Evolutionary conservation across 2,329 filamentous ascomycete genomes (phyloP).

Genomic region (Scleromitrula shiraiana): DNA sequence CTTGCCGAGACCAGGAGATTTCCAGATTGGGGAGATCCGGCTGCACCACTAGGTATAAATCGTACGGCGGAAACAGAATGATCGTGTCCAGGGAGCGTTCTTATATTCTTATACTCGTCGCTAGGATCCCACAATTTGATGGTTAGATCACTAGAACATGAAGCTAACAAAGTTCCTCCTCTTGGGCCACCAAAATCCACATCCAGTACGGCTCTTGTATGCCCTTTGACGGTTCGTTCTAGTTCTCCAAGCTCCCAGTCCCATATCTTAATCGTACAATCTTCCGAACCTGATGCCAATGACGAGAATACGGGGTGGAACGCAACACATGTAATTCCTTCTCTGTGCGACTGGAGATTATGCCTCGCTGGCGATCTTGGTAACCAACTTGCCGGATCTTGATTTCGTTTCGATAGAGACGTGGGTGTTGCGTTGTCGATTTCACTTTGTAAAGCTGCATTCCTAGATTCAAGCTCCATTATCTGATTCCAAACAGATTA

Average conservation of each 20-base stretch:
- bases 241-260: slow-evolving; percentile 92
- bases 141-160: slow-evolving; percentile 69
- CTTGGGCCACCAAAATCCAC: slow-evolving; percentile 84
- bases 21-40: slow-evolving; percentile 67
- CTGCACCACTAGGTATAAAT: slow-evolving; percentile 78
- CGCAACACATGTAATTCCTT: slow-evolving; percentile 76
- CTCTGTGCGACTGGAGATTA: slow-evolving; percentile 73
- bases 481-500: slow-evolving; percentile 48
- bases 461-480: slow-evolving; percentile 81
- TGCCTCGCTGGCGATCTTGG: slow-evolving; percentile 76
- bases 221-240: slow-evolving; percentile 83
- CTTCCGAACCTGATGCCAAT: slow-evolving; percentile 82
- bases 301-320: slow-evolving; percentile 91
- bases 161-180: slow-evolving; percentile 66
- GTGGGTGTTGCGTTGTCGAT: slow-evolving; percentile 75
- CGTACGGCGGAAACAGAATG: slow-evolving; percentile 84
- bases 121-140: slow-evolving; percentile 93
- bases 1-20: slow-evolving; percentile 83
- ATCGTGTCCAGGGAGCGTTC: slow-evolving; percentile 83
- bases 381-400: slow-evolving; percentile 80
- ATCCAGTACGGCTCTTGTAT: slow-evolving; percentile 81
- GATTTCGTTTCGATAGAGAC: slow-evolving; percentile 66
- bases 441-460: slow-evolving; percentile 67
- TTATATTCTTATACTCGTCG: slow-evolving; percentile 91
- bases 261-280: slow-evolving; percentile 94